These are phyloP conservation scores for Lactarius indigo DNA, from an alignment of 768 basidiomycete genomes.

Conservation along the genomic window DNA sequence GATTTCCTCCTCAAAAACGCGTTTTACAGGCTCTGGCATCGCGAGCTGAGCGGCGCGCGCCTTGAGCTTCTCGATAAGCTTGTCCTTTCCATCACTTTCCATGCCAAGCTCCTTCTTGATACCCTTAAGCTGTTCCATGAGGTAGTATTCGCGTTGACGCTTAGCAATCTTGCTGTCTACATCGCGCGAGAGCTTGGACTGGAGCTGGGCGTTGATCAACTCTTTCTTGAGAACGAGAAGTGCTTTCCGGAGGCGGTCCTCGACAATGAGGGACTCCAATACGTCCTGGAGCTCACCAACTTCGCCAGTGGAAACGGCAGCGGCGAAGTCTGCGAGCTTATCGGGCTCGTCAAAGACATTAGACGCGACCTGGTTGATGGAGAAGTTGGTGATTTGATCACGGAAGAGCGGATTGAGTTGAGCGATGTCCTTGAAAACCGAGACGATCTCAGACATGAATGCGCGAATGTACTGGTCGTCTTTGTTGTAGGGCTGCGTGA, in stretches of 20 bases:
- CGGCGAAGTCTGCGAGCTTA: slow-evolving; percentile 95
- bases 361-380: slow-evolving; percentile 85
- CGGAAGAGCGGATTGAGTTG: slow-evolving; percentile 97
- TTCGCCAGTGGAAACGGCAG: slow-evolving; percentile 92
- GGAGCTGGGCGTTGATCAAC: slow-evolving; percentile 93
- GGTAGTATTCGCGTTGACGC: slow-evolving; percentile 89
- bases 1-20: slow-evolving; percentile 96
- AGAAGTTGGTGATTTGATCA: slow-evolving; percentile 96
- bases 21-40: slow-evolving; percentile 86
- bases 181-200: slow-evolving; percentile 87
- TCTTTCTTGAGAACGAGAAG: slow-evolving; percentile 95
- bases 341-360: slow-evolving; percentile 98
- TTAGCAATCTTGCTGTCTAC: slow-evolving; percentile 95
- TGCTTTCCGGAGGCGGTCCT: slow-evolving; percentile 86
- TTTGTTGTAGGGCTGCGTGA: slow-evolving; percentile 79
- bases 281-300: slow-evolving; percentile 91
- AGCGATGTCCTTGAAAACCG: slow-evolving; percentile 97
- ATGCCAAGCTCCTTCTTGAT: slow-evolving; percentile 96
- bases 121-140: slow-evolving; percentile 95
- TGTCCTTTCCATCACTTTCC: slow-evolving; percentile 94
- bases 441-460: slow-evolving; percentile 94
- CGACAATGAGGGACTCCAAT: slow-evolving; percentile 79
- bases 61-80: slow-evolving; percentile 87
- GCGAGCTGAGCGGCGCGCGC: slow-evolving; percentile 75
- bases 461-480: slow-evolving; percentile 95